Conservation (phyloP, 768 basidiomycete genomes). For the Naematelia encephala region DNA sequence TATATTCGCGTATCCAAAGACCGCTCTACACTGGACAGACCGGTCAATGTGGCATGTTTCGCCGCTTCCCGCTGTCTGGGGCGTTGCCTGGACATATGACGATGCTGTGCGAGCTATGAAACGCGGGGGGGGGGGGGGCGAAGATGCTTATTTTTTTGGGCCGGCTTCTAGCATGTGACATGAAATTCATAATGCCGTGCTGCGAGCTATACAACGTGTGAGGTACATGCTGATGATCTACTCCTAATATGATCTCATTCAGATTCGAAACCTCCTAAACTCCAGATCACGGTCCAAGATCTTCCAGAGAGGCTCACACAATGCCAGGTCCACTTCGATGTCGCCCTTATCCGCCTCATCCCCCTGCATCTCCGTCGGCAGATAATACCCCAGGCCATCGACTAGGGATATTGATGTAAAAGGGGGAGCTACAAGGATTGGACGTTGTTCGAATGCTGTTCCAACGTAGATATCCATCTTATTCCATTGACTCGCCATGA, state of each 20-base stretch:
- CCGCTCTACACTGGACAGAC: too few species aligned
- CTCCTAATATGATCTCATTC: too few species aligned
- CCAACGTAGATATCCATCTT: conserved; percentile 21
- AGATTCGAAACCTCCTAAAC: background rate
- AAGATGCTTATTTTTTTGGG: too few species aligned
- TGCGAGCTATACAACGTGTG: too few species aligned
- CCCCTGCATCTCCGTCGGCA: conserved; percentile 8
- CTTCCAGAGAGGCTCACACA: conserved; percentile 16
- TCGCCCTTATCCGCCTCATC: conserved; percentile 11
- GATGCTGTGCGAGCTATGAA: too few species aligned
- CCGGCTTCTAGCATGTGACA: too few species aligned
- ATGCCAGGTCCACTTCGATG: conserved; percentile 17
- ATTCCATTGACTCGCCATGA: conserved; percentile 29
- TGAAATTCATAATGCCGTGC: too few species aligned
- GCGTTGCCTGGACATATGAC: too few species aligned
- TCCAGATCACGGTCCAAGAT: conserved; percentile 7
- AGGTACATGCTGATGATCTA: too few species aligned
- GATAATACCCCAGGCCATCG: conserved; percentile 21
- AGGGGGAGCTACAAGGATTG: conserved; percentile 17
- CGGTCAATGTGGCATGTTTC: too few species aligned
- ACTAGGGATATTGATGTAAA: conserved; percentile 18
- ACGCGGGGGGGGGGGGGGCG: too few species aligned
- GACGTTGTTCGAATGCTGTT: conserved; percentile 7
- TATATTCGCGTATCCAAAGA: background rate
- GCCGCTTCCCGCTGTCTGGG: too few species aligned